phyloP scores from a whole-genome alignment of 257 asterid species.

The Gentiana dahurica region DNA sequence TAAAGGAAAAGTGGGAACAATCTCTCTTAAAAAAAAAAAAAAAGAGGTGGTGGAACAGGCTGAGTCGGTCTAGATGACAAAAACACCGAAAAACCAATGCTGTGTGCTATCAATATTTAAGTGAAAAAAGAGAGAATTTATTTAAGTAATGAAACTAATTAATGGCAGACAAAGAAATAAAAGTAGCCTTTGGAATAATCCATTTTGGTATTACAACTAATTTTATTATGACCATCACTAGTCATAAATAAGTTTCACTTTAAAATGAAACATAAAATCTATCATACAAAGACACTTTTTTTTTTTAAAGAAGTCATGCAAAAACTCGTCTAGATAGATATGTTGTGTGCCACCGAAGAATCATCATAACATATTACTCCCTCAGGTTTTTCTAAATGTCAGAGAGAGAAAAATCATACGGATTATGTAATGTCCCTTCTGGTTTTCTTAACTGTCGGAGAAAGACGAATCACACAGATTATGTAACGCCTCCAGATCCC shows the following conservation, averaged over 20 bases:
- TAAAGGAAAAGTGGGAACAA: too few relatives aligned
- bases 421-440: too few relatives aligned
- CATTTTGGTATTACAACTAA: neutral
- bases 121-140: constrained; percentile 6
- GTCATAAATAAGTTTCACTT: too few relatives aligned
- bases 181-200: constrained; percentile 51
- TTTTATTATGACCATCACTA: too few relatives aligned
- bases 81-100: constrained; percentile 15
- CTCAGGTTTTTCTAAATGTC: too few relatives aligned
- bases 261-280: neutral
- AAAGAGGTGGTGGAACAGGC: constrained; percentile 7
- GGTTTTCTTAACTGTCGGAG: too few relatives aligned
- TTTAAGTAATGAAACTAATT: constrained; percentile 10
- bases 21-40: neutral
- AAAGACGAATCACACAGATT: too few relatives aligned
- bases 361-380: too few relatives aligned
- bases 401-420: too few relatives aligned
- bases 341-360: too few relatives aligned
- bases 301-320: constrained; percentile 31
- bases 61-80: constrained; percentile 6
- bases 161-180: constrained; percentile 83
- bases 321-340: too few relatives aligned
- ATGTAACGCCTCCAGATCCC: too few relatives aligned
- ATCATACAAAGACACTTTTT: constrained; percentile 39
- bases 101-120: constrained; percentile 23